Base-by-base conservation (phyloP, 1,284 basidiomycete genomes). In the Ganoderma multipileum region DNA sequence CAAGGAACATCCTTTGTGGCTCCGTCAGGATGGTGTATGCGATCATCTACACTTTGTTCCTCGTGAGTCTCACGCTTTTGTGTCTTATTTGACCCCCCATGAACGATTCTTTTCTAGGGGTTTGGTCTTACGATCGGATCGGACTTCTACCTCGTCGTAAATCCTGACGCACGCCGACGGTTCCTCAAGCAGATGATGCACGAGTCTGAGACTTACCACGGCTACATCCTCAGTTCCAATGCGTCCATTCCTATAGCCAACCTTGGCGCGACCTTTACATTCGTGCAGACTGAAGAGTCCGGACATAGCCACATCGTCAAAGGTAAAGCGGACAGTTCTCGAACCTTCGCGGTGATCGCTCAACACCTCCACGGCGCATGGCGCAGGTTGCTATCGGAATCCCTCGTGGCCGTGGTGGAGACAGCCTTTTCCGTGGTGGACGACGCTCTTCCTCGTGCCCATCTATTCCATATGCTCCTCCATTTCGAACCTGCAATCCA, bases 21-120 rank as follows among this genome's bases (percentile, higher is more conserved):
- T 93, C 93, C n/a, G 94, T 96, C 28, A 85, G 94, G 72, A 91
- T 95, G 81, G 93, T 95, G 39, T 95, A 95, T 75, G 94, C 94
- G 23, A 92, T 95, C 73, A 95, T 95, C 66, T 96, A 95, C 77
- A 94, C 93, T 0, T 82, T 95, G 57, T 95, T 95, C 79, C 81
- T 95, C 71, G 91, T 91, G 76, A 67, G 82, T 70, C 12, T 60
- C 65, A 2, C n/a, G 26, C 30, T 28, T 63, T 39, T 30, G 63
- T 65, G 50, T 70, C 47, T 63, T 55, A 4, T 55, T 18, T 11
- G 14, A 65, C 30, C 52, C 60, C 36, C 39, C 68, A 12, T n/a
- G n/a, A 8, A 61, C 62, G n/a, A 67, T 63, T 62, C 20, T 65
- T 62, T 16, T 58, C 52, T 74, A 92, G 92, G 94, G 94, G 20